Evolutionary conservation across 2,329 filamentous ascomycete genomes (phyloP).

Genomic region (Didymella sp.): DNA sequence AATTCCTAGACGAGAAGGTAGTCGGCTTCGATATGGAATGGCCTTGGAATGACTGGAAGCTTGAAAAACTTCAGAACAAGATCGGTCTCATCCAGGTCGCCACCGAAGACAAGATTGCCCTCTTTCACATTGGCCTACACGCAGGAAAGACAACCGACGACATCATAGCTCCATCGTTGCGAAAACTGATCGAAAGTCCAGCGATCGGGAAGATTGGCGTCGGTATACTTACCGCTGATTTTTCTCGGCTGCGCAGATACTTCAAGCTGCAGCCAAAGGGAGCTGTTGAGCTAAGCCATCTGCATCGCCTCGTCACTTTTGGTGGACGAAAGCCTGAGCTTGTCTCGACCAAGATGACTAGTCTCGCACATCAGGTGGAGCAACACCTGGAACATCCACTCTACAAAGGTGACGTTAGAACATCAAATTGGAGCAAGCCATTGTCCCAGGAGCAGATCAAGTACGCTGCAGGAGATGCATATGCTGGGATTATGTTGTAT

Average conservation of each 20-base stretch:
- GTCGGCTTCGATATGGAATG: conserved; percentile 94
- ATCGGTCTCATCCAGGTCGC: conserved; percentile 86
- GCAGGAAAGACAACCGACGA: conserved; percentile 54
- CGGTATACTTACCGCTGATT: conserved; percentile 67
- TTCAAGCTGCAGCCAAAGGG: conserved; percentile 70
- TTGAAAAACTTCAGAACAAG: conserved; percentile 66
- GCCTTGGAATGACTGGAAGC: conserved; percentile 60
- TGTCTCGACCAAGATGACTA: conserved; percentile 59
- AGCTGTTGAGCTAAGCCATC: conserved; percentile 80
- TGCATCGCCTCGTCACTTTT: conserved; percentile 79
- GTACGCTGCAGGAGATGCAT: conserved; percentile 85
- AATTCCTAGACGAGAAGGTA: conserved; percentile 73
- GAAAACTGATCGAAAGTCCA: conserved; percentile 73
- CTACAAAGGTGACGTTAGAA: conserved; percentile 78
- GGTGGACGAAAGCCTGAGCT: conserved; percentile 57
- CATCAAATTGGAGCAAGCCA: conserved; percentile 73
- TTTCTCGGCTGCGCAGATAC: conserved; percentile 69
- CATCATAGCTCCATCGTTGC: conserved; percentile 74
- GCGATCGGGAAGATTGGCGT: conserved; percentile 79
- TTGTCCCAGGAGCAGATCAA: conserved; percentile 70
- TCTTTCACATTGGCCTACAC: conserved; percentile 78
- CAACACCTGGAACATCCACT: conserved; percentile 76
- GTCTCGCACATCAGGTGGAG: conserved; percentile 72
- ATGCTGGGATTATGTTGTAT: conserved; percentile 80
- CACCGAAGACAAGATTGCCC: conserved; percentile 74